phyloP scores from a whole-genome alignment of 2,329 filamentous ascomycete species.

The Fusarium anthophilum region DNA sequence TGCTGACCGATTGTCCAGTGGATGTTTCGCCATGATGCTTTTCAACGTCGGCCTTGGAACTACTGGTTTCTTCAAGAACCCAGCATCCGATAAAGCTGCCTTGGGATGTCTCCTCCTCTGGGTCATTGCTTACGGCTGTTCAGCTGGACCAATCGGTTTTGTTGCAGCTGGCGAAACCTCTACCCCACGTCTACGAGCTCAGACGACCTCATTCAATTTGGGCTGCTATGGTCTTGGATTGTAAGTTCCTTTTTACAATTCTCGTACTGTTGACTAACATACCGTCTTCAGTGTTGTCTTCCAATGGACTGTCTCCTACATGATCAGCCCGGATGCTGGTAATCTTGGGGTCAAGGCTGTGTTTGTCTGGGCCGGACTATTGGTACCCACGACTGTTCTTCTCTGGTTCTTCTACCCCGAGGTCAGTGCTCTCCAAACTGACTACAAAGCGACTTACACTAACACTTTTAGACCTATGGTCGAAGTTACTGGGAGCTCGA shows the following conservation, averaged over 20 bases:
- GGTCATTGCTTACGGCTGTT: neutral
- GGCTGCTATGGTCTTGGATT: neutral
- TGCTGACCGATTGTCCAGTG: neutral
- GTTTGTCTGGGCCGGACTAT: conserved; percentile 16
- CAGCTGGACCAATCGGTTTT: neutral
- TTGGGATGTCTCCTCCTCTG: neutral
- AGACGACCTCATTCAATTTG: neutral
- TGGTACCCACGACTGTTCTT: conserved; percentile 6
- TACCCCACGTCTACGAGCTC: neutral
- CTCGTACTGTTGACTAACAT: accelerated
- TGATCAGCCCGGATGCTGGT: neutral
- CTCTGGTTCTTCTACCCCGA: conserved; percentile 1
- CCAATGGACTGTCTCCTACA: neutral
- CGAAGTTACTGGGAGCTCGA: conserved; percentile 22
- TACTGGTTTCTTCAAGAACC: neutral
- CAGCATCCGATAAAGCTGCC: neutral
- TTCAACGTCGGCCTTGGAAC: neutral
- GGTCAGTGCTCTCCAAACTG: neutral
- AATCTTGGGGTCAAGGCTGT: conserved; percentile 19
- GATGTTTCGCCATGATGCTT: neutral
- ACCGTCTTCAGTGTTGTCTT: neutral
- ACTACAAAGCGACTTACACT: neutral
- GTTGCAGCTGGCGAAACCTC: conserved; percentile 5
- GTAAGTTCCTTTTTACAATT: neutral
- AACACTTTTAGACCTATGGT: conserved; percentile 1